phyloP scores from a whole-genome alignment of 2,329 filamentous ascomycete genomes.

The Aspergillus ruber region DNA sequence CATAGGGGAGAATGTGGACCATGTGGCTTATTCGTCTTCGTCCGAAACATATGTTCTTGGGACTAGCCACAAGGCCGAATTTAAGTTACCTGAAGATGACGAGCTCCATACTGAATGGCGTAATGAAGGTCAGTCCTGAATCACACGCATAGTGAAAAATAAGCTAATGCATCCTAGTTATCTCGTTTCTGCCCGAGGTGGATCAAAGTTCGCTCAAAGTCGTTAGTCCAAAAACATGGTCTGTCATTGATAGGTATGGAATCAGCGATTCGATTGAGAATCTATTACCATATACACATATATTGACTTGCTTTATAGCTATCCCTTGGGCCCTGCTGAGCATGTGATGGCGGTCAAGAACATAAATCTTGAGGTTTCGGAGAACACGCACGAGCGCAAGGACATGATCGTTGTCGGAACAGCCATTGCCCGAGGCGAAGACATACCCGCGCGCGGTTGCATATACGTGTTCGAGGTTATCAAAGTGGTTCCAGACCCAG shows the following conservation, averaged over 20 bases:
- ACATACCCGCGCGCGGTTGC: constrained; percentile 75
- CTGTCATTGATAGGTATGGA: constrained; percentile 63
- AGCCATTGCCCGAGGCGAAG: constrained; percentile 79
- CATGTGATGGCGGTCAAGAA: constrained; percentile 74
- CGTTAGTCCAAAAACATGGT: constrained; percentile 69
- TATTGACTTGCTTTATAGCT: constrained; percentile 21
- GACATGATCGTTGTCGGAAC: constrained; percentile 81
- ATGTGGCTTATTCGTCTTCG: constrained; percentile 68
- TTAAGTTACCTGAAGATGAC: constrained; percentile 80
- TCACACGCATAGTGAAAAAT: not conserved
- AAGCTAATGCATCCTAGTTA: constrained; percentile 31
- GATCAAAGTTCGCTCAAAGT: constrained; percentile 71
- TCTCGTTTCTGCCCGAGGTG: constrained; percentile 57
- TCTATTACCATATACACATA: not conserved
- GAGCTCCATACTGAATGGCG: constrained; percentile 76
- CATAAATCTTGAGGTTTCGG: constrained; percentile 80
- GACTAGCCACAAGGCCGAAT: constrained; percentile 61
- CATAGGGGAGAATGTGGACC: constrained; percentile 63
- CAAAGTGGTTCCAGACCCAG: constrained; percentile 82
- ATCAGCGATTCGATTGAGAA: constrained; percentile 1
- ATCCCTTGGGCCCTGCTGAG: constrained; percentile 68
- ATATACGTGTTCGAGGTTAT: constrained; percentile 91
- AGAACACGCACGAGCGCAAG: constrained; percentile 79
- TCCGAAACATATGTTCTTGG: constrained; percentile 71
- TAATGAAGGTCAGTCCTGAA: constrained; percentile 52